These are phyloP conservation scores for Starmerella kuoi DNA, from an alignment of 805 yeast genomes.

Conservation along the genomic window DNA sequence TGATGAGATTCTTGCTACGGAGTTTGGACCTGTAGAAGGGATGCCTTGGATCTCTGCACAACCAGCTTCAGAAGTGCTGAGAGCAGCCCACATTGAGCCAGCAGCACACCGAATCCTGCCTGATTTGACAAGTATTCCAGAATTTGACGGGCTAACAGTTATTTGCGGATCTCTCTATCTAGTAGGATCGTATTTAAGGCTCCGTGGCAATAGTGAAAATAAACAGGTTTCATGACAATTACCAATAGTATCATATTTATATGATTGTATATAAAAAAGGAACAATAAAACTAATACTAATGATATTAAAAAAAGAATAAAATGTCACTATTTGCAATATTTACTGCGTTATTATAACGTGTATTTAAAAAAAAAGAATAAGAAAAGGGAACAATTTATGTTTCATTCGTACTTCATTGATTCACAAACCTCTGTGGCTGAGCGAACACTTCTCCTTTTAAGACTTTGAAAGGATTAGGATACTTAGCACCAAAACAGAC, in stretches of 20 bases:
- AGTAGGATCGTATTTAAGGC: slow-evolving; percentile 36
- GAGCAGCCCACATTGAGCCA: slow-evolving; percentile 11
- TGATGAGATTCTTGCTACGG: slow-evolving; percentile 51
- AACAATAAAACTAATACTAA: too few relatives aligned
- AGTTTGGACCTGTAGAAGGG: slow-evolving; percentile 59
- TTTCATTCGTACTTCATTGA: too few relatives aligned
- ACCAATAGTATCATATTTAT: too few relatives aligned
- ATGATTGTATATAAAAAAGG: too few relatives aligned
- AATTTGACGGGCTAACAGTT: slow-evolving; percentile 30
- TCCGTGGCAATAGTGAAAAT: too few relatives aligned
- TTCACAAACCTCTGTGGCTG: background rate
- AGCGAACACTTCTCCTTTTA: slow-evolving; percentile 7
- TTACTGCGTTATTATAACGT: too few relatives aligned
- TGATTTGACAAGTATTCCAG: slow-evolving; percentile 18
- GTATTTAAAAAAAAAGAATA: too few relatives aligned
- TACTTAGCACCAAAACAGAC: slow-evolving; percentile 17
- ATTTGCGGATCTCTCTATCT: slow-evolving; percentile 64
- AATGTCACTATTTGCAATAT: too few relatives aligned
- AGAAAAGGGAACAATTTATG: too few relatives aligned
- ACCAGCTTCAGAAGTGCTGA: slow-evolving; percentile 28
- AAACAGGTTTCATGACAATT: too few relatives aligned
- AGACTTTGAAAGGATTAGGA: slow-evolving; percentile 12
- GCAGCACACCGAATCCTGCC: slow-evolving; percentile 22
- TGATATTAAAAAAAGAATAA: too few relatives aligned
- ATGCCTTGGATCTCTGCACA: slow-evolving; percentile 86